Conservation (phyloP, 768 basidiomycete species). For the Pulveroboletus sp. region DNA sequence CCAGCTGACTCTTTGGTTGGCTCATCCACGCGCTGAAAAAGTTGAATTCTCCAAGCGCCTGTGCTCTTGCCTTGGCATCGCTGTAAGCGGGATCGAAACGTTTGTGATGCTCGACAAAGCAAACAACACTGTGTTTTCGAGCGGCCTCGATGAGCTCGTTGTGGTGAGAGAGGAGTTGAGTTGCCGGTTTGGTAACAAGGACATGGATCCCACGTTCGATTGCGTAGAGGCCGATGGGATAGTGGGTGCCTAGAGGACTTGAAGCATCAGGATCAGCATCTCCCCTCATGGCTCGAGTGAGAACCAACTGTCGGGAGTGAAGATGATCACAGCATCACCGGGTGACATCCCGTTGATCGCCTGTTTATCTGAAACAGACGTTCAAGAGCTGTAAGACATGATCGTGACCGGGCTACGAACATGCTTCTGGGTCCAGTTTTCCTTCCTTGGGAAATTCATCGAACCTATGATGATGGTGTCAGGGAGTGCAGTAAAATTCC, state of each 20-base stretch:
- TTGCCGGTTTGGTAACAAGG: conserved; percentile 90
- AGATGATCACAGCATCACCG: conserved; percentile 88
- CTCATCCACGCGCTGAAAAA: conserved; percentile 98
- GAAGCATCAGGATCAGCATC: neutral
- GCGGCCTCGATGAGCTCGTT: conserved; percentile 72
- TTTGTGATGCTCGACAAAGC: conserved; percentile 95
- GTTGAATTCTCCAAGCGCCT: conserved; percentile 82
- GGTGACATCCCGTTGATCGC: conserved; percentile 75
- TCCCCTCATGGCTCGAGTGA: neutral
- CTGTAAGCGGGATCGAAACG: conserved; percentile 90
- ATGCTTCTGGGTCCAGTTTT: conserved; percentile 71
- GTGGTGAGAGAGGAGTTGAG: conserved; percentile 81
- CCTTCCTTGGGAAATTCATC: conserved; percentile 72
- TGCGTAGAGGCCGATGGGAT: conserved; percentile 79
- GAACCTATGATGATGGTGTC: conserved; percentile 44
- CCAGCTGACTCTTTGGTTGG: conserved; percentile 90
- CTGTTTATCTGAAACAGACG: conserved; percentile 55
- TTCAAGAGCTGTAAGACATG: conserved; percentile 1
- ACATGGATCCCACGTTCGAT: conserved; percentile 84
- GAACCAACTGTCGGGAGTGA: conserved; percentile 81
- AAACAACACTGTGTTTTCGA: conserved; percentile 72
- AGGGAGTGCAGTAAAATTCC: neutral
- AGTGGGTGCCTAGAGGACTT: conserved; percentile 62
- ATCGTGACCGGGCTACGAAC: conserved; percentile 42
- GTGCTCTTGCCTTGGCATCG: conserved; percentile 78